phyloP scores from a whole-genome alignment of 768 basidiomycete species.

The Porphyrellus cyaneotinctus region DNA sequence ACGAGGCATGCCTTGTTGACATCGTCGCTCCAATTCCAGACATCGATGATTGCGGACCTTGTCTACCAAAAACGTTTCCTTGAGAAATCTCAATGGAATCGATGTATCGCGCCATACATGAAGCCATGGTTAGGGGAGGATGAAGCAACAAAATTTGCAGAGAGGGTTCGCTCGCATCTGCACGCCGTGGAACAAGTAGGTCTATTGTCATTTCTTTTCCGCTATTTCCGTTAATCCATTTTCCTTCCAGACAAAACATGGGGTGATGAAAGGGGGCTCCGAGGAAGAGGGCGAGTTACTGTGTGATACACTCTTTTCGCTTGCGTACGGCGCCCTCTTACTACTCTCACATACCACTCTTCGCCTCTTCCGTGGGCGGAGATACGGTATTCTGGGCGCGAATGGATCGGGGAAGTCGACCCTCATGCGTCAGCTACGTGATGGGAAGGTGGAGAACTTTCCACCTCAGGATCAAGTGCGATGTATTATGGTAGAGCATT shows the following conservation, averaged over 20 bases:
- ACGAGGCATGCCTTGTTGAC: conserved; percentile 57
- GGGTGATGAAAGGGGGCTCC: conserved; percentile 36
- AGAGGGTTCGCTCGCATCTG: conserved; percentile 69
- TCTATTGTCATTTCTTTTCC: conserved; percentile 8
- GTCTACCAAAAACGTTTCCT: conserved; percentile 54
- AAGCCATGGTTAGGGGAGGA: conserved; percentile 63
- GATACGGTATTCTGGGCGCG: conserved; percentile 94
- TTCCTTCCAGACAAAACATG: conserved; percentile 53
- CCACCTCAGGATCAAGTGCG: conserved; percentile 82
- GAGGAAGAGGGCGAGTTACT: conserved; percentile 80
- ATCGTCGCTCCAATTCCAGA: conserved; percentile 64
- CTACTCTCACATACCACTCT: conserved; percentile 92
- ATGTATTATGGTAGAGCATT: conserved; percentile 96
- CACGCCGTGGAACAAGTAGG: conserved; percentile 67
- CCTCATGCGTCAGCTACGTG: conserved; percentile 90
- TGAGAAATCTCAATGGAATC: conserved; percentile 57
- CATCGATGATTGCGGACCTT: conserved; percentile 74
- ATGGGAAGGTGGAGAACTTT: conserved; percentile 95
- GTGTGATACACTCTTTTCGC: conserved; percentile 90
- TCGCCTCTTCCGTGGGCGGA: conserved; percentile 81
- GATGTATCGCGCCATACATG: conserved; percentile 70
- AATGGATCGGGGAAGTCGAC: conserved; percentile 97
- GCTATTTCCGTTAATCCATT: conserved; percentile 7
- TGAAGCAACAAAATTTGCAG: conserved; percentile 48
- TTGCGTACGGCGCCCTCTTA: conserved; percentile 92